Base-by-base conservation (phyloP, 164 flowering plant species). In the Umbilicus rupestris region DNA sequence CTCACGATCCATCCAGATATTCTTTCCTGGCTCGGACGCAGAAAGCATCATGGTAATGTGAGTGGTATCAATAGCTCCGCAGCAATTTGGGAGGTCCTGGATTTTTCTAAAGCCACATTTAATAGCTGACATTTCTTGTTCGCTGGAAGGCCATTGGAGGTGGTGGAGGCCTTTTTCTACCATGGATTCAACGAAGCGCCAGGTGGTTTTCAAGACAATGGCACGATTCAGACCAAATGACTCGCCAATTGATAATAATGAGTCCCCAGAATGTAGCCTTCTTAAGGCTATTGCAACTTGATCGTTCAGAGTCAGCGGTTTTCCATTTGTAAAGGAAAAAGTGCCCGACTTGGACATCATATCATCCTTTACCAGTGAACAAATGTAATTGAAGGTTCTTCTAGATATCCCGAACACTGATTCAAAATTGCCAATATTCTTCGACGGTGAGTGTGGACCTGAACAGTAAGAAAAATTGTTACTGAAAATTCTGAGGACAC, bases 141-240 rank as follows among this genome's bases (percentile, higher is more conserved):
- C 88, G 24, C 78, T 69, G 55, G 77, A 69, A 57, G 96, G 93
- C 97, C 97, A 91, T 39, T 71, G 79, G 29, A 91, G 85, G 77
- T 91, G 97, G 68, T 76, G 82, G 17, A 85, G 78, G 17, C 80
- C 97, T 64, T 75, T 83, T 71, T 79, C 78, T 81, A 88, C 97
- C 86, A 91, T 83, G 46, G 87, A 74, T 75, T 91, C 95, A 68
- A 91, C 88, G 71, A 91, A 88, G 22, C 85, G 78, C 97, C 95
- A 91, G 41, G 93, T 91, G 30, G 82, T 81, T 75, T 87, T 89
- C 45, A 95, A 81, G 63, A 91, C 96, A 4, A 87, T 83, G 2
- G 93, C 83, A 68, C 83, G 97, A 76, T 75, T 82, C 66, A 85
- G 67, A 19, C 91, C 88, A 72, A 87, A 84, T 39, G 80, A 60